Percentiles rank a stretch among this genome's conserved stretches.
Conservation (phyloP, 768 basidiomycete species). For the Serendipita indica region DNA sequence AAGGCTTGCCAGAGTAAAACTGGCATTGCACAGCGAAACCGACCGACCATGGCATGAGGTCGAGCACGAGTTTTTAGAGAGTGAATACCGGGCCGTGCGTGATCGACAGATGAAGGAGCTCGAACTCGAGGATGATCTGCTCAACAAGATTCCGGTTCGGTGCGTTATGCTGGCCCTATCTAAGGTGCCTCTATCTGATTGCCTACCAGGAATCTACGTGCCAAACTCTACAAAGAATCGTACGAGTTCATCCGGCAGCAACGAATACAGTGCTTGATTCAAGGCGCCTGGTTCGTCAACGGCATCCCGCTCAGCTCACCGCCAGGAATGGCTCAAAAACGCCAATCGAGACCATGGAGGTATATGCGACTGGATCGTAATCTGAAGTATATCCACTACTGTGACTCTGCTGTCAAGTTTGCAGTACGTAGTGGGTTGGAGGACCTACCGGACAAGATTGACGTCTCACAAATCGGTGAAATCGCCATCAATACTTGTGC, state of each 20-base stretch:
- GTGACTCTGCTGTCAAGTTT: slow-evolving; percentile 68
- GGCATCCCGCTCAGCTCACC: slow-evolving; percentile 39
- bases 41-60: slow-evolving; percentile 70
- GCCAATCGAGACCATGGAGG: slow-evolving; percentile 59
- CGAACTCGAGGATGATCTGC: slow-evolving; percentile 73
- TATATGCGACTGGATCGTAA: slow-evolving; percentile 69
- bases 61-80: slow-evolving; percentile 63
- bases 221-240: slow-evolving; percentile 77
- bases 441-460: slow-evolving; percentile 77
- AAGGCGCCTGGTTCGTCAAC: slow-evolving; percentile 88
- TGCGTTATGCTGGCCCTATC: slow-evolving; percentile 25
- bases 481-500: slow-evolving; percentile 61
- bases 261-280: slow-evolving; percentile 70
- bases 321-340: slow-evolving; percentile 37
- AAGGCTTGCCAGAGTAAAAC: slow-evolving; percentile 42
- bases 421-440: slow-evolving; percentile 67
- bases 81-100: slow-evolving; percentile 72
- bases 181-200: background rate
- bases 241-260: slow-evolving; percentile 82
- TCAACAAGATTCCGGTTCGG: slow-evolving; percentile 78
- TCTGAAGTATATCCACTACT: slow-evolving; percentile 68
- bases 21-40: slow-evolving; percentile 60
- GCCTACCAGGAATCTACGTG: slow-evolving; percentile 53
- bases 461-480: slow-evolving; percentile 64
- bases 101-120: slow-evolving; percentile 84